Evolutionary conservation across 345 rosid species (phyloP).

Genomic region (Boechera stricta): DNA sequence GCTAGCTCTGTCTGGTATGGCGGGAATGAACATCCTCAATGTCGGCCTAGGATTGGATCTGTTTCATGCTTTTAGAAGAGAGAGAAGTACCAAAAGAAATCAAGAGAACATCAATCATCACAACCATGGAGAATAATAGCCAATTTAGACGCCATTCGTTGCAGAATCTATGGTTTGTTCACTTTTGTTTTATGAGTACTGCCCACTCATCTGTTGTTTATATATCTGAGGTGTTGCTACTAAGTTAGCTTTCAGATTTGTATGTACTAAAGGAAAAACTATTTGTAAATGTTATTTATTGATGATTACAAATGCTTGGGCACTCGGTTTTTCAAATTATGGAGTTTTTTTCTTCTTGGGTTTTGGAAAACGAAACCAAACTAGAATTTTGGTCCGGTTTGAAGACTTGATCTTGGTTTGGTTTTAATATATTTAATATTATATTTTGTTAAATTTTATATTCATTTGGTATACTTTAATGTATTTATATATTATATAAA

Average conservation of each 20-base stretch:
- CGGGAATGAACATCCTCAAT: slow-evolving; percentile 83
- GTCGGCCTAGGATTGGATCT: slow-evolving; percentile 78
- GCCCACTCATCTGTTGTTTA: background rate
- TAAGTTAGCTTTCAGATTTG: slow-evolving; percentile 24
- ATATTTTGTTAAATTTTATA: background rate
- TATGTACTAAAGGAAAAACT: slow-evolving; percentile 10
- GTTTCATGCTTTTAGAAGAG: slow-evolving; percentile 70
- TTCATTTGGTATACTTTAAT: background rate
- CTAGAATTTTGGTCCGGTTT: too few species aligned
- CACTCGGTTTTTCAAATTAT: background rate
- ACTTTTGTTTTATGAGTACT: slow-evolving; percentile 22
- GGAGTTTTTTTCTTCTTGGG: too few species aligned
- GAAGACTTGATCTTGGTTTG: too few species aligned
- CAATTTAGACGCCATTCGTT: background rate
- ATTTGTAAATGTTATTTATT: slow-evolving; percentile 23
- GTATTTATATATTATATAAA: too few species aligned
- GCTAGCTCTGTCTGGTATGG: slow-evolving; percentile 84
- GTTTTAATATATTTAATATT: too few species aligned
- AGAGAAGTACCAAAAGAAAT: slow-evolving; percentile 49
- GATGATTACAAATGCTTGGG: background rate
- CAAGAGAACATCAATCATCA: slow-evolving; percentile 32
- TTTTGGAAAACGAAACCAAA: too few species aligned
- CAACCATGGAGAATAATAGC: slow-evolving; percentile 32
- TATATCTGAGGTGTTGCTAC: slow-evolving; percentile 12
- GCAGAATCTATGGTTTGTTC: slow-evolving; percentile 5